phyloP scores from a whole-genome alignment of 23 red algal species.

The Gracilariopsis chorda region DNA sequence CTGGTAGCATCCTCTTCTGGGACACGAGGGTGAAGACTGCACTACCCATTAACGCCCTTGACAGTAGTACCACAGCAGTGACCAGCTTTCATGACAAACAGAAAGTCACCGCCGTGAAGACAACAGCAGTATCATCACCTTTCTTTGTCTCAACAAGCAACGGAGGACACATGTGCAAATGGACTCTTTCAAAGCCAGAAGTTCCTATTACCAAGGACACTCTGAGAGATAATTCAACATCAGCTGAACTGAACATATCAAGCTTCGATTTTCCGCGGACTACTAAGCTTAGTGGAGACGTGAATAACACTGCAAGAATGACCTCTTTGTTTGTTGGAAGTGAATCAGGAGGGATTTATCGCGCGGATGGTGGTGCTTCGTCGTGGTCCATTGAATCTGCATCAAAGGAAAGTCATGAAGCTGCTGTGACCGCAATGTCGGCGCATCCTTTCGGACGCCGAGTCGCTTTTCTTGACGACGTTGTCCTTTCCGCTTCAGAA shows the following conservation, averaged over 20 bases:
- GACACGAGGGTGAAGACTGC: slow-evolving; percentile 37
- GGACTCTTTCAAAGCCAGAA: slow-evolving; percentile 40
- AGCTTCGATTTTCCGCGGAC: slow-evolving; percentile 31
- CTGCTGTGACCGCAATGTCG: not conserved
- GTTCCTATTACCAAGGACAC: not conserved
- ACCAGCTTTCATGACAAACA: slow-evolving; percentile 13
- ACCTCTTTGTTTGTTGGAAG: slow-evolving; percentile 12
- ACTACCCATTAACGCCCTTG: slow-evolving; percentile 12
- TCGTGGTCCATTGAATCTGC: slow-evolving; percentile 13
- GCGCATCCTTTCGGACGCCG: slow-evolving; percentile 25
- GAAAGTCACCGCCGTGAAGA: not conserved
- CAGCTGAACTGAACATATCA: slow-evolving; percentile 18
- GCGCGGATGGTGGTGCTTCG: not conserved
- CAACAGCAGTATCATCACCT: not conserved
- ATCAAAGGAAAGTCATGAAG: not conserved
- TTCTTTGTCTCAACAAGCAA: slow-evolving; percentile 21
- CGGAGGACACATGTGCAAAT: slow-evolving; percentile 36
- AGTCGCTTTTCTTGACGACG: slow-evolving; percentile 7
- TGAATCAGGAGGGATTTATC: not conserved
- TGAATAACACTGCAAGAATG: not conserved
- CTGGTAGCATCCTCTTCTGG: slow-evolving; percentile 32
- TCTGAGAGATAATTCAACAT: not conserved
- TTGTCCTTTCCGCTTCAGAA: slow-evolving; percentile 12
- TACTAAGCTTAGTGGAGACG: not conserved
- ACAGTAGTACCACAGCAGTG: not conserved